Conservation (phyloP, 2,329 filamentous ascomycete genomes). For the Clonostachys rhizophaga region DNA sequence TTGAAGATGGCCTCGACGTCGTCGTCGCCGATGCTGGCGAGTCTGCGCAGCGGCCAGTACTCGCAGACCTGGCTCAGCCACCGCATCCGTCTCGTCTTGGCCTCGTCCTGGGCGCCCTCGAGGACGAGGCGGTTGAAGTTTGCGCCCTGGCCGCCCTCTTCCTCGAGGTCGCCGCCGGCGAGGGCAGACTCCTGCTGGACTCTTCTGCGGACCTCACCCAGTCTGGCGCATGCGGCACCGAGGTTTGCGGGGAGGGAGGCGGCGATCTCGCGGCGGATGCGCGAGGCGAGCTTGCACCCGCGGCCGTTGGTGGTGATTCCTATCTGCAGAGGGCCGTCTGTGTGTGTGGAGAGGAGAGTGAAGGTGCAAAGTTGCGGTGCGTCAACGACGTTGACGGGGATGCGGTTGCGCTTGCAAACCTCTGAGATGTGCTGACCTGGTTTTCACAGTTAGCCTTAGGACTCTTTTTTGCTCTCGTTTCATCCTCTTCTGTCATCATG, state of each 20-base stretch:
- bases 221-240: constrained; percentile 69
- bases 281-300: constrained; percentile 87
- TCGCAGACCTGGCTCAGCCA: constrained; percentile 97
- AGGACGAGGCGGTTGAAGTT: constrained; percentile 80
- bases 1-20: constrained; percentile 76
- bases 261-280: constrained; percentile 84
- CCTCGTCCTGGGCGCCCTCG: constrained; percentile 70
- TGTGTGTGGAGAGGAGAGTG: constrained; percentile 81
- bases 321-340: constrained; percentile 87
- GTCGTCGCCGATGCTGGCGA: constrained; percentile 73
- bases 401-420: constrained; percentile 73
- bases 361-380: constrained; percentile 84
- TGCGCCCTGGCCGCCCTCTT: constrained; percentile 70
- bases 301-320: constrained; percentile 93
- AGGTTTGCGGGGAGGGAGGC: constrained; percentile 71
- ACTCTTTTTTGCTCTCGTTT: neutral
- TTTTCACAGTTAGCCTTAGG: neutral
- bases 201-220: constrained; percentile 68
- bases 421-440: constrained; percentile 63
- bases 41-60: constrained; percentile 87
- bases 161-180: constrained; percentile 36
- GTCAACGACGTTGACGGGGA: constrained; percentile 92
- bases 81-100: constrained; percentile 76
- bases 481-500: neutral
- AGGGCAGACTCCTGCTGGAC: constrained; percentile 54